These are phyloP conservation scores for Trypanosoma conorhini DNA, from an alignment of 208 protist genomes.

Conservation along the genomic window DNA sequence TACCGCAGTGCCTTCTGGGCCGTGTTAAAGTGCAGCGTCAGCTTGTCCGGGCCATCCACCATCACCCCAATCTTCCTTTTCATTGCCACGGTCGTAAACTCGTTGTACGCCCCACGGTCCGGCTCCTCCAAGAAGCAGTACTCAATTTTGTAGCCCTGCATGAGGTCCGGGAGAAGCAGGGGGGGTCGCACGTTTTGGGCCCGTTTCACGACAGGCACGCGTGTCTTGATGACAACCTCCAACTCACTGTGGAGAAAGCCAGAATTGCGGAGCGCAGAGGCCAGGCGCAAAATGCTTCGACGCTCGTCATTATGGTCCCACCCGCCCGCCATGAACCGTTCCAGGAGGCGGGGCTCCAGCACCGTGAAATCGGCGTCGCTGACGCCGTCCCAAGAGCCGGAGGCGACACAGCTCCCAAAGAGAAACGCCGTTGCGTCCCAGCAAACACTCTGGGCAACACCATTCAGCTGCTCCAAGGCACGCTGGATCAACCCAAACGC, in stretches of 20 bases:
- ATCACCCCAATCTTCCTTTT: background rate
- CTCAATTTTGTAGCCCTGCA: background rate
- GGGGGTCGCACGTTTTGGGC: slow-evolving; percentile 20
- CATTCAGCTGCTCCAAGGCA: slow-evolving; percentile 44
- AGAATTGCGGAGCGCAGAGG: slow-evolving; percentile 34
- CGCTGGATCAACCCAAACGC: slow-evolving; percentile 56
- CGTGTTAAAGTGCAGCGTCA: slow-evolving; percentile 25
- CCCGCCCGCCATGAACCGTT: background rate
- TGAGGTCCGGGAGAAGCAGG: background rate
- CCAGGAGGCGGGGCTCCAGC: slow-evolving; percentile 8
- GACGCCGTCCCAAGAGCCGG: slow-evolving; percentile 75
- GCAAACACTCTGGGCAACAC: slow-evolving; percentile 16
- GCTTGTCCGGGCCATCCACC: background rate
- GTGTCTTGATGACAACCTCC: slow-evolving; percentile 43
- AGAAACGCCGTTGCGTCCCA: slow-evolving; percentile 37
- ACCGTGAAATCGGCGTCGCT: slow-evolving; percentile 78
- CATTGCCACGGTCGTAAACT: background rate
- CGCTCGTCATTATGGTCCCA: slow-evolving; percentile 28
- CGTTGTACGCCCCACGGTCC: background rate
- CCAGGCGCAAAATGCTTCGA: slow-evolving; percentile 21
- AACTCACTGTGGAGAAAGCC: slow-evolving; percentile 75
- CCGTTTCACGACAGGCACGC: slow-evolving; percentile 74
- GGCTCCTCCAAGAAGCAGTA: background rate
- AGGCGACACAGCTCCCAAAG: slow-evolving; percentile 79
- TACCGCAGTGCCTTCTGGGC: slow-evolving; percentile 37